Evolutionary conservation across 306 rosid species (phyloP).

Genomic region (Vigna angularis): DNA sequence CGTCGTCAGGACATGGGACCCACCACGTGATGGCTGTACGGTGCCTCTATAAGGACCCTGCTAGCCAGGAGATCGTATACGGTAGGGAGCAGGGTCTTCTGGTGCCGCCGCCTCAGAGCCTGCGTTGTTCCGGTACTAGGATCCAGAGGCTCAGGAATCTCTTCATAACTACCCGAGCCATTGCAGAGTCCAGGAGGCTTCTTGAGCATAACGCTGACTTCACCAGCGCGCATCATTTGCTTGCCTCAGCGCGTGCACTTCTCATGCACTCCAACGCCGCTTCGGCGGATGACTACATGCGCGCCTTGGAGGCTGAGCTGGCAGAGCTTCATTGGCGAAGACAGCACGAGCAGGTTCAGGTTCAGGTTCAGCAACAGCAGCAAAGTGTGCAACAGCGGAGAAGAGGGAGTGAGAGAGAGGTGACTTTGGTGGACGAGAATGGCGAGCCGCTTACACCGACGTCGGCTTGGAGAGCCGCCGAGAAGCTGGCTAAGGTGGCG

Average conservation of each 20-base stretch:
- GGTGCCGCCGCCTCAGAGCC: conserved; percentile 55
- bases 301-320: conserved; percentile 72
- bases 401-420: conserved; percentile 51
- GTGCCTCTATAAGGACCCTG: conserved; percentile 77
- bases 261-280: conserved; percentile 55
- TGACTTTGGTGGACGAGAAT: conserved; percentile 58
- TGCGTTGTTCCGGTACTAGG: conserved; percentile 44
- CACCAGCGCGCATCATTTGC: conserved; percentile 67
- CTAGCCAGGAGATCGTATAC: conserved; percentile 67
- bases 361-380: conserved; percentile 20
- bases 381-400: conserved; percentile 51
- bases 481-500: conserved; percentile 84
- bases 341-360: conserved; percentile 51
- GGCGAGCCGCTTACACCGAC: conserved; percentile 87
- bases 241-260: conserved; percentile 74
- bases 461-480: conserved; percentile 89
- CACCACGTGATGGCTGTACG: conserved; percentile 73
- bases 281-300: conserved; percentile 55
- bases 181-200: conserved; percentile 74
- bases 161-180: conserved; percentile 71
- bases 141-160: conserved; percentile 60
- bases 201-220: conserved; percentile 58
- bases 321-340: conserved; percentile 75
- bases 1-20: conserved; percentile 47
- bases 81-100: conserved; percentile 64